Percentiles rank a stretch among this genome's conserved stretches.
Conservation (phyloP, 2,329 filamentous ascomycete species). For the Trichoderma harzianum region DNA sequence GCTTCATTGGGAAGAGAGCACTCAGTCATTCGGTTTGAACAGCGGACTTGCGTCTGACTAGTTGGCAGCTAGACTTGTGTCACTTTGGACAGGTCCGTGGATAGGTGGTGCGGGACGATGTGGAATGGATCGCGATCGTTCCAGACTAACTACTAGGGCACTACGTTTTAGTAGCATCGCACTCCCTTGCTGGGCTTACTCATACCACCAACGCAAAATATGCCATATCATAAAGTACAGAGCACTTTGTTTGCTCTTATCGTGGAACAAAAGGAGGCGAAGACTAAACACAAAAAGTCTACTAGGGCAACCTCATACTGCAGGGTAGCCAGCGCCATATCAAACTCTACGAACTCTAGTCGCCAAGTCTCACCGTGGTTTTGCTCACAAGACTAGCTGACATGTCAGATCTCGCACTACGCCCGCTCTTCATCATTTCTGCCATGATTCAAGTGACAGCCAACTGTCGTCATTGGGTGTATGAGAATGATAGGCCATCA, state of each 20-base stretch:
- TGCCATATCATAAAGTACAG: neutral
- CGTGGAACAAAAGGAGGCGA: neutral
- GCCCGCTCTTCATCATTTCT: constrained; percentile 14
- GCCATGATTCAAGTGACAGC: constrained; percentile 13
- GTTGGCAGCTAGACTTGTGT: neutral
- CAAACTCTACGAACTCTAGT: constrained; percentile 1
- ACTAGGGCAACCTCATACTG: neutral
- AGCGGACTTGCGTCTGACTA: neutral
- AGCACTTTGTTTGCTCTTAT: neutral
- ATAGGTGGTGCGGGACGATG: neutral
- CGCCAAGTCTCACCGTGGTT: neutral
- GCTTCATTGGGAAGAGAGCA: neutral
- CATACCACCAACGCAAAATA: neutral
- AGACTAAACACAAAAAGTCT: constrained; percentile 1
- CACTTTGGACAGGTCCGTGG: neutral
- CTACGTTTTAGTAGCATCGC: neutral
- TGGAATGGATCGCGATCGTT: neutral
- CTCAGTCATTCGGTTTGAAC: neutral
- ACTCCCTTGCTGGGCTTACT: neutral
- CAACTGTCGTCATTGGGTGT: constrained; percentile 9
- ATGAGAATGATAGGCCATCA: neutral
- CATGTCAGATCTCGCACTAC: constrained; percentile 27
- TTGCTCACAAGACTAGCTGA: constrained; percentile 19
- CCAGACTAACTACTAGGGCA: neutral
- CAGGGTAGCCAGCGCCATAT: neutral